phyloP scores from a whole-genome alignment of 306 rosid species.

The Luffa aegyptiaca region DNA sequence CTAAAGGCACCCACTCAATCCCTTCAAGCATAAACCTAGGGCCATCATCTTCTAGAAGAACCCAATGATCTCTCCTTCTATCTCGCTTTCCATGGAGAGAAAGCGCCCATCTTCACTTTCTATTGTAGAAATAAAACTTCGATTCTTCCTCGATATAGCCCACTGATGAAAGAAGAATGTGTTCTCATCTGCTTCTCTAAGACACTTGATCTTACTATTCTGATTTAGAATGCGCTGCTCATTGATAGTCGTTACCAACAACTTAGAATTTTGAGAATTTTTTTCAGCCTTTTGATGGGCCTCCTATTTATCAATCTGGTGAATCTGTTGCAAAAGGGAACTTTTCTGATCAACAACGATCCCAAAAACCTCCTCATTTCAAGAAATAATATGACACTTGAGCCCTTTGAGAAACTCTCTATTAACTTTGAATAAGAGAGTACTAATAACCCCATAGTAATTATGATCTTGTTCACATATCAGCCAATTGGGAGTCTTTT shows the following conservation, averaged over 20 bases:
- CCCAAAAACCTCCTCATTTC: not conserved
- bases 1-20: not conserved
- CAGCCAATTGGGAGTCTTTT: no score
- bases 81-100: not conserved
- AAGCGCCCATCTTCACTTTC: not conserved
- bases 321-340: not conserved
- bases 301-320: not conserved
- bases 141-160: not conserved
- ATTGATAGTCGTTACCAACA: not conserved
- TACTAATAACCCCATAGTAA: not conserved
- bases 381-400: not conserved
- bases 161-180: not conserved
- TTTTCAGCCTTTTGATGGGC: not conserved
- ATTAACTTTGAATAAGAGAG: not conserved
- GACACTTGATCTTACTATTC: not conserved
- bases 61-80: not conserved
- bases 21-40: not conserved
- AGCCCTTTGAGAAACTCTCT: not conserved
- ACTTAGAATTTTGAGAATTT: not conserved
- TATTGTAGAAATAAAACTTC: not conserved
- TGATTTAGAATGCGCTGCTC: not conserved
- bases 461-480: no score
- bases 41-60: not conserved
- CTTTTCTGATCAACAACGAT: not conserved
- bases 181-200: not conserved